Evolutionary conservation across 2,329 filamentous ascomycete species (phyloP), one percentile per base, ranked within the genome.

Genomic region (Nothopassalora personata): DNA sequence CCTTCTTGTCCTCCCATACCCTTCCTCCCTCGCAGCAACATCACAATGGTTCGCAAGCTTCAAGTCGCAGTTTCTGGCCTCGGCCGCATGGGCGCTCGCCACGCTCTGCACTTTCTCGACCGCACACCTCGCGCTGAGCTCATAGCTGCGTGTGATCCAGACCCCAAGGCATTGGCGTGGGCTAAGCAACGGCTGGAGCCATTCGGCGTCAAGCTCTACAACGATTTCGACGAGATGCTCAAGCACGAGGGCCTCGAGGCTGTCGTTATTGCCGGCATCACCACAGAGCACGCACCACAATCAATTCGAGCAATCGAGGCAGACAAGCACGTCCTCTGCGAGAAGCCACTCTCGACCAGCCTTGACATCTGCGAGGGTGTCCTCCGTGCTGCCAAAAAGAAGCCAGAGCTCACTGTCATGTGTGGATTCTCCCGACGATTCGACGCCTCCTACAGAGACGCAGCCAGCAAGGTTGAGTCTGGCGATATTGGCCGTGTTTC

Each of bases 361-460:
- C 75, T 85, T 15, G 82, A 85, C 63, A 75, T 85, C 53, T 83
- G 81, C 53, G 80, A 85, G 75, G 74, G 79, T 19, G 84, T 88
- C 45, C 76, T 87, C 60, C 78, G 82, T 51, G 82, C 82, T 7
- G 82, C 83, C 28, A 72, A 74, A 58, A 75, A 76, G 60, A 79
- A 81, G 54, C 84, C 84, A 1, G 70, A 85, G 54, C 77, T 86
- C 19, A 88, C 87, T 71, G 83, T 88, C 57, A 82, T 88, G 77
- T 86, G 83, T 66, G 85, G 84, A 6, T 86, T 86, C 76, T 85
- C 82, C 5, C 81, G 84, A 31, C 82, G 84, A 57, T 89, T 89
- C 75, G 86, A 89, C 66, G 75, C 79, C 48, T 86, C 82, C 45
- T 88, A 88, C 76, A 79, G 83, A 57, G 79, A 85, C 53, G 86